Evolutionary conservation across 73 alveolate species (phyloP).

Genomic region (Paramecium sonneborni): DNA sequence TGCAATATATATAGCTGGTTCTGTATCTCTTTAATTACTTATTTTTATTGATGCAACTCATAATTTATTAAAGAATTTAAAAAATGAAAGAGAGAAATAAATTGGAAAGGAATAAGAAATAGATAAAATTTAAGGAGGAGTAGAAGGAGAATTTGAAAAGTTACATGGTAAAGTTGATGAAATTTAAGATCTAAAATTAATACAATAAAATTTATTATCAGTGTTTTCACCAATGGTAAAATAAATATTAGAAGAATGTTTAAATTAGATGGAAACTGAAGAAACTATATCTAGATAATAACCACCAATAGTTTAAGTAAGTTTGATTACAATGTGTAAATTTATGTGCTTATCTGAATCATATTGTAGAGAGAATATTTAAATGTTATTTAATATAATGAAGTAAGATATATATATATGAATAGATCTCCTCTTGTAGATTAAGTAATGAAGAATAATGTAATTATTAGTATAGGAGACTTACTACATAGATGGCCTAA

Average conservation of each 20-base stretch:
- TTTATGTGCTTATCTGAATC: slow-evolving; percentile 55
- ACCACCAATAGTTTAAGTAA: slow-evolving; percentile 44
- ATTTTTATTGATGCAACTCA: slow-evolving; percentile 49
- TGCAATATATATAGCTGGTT: slow-evolving; percentile 38
- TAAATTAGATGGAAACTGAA: slow-evolving; percentile 9
- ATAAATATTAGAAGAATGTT: not conserved
- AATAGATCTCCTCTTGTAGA: slow-evolving; percentile 49
- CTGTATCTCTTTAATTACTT: slow-evolving; percentile 19
- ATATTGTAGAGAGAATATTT: slow-evolving; percentile 37
- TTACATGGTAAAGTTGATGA: not conserved
- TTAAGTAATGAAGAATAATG: slow-evolving; percentile 50
- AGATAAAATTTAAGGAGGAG: slow-evolving; percentile 59
- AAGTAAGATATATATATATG: not conserved
- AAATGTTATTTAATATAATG: slow-evolving; percentile 29
- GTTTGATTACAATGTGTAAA: slow-evolving; percentile 57
- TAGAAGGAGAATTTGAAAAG: slow-evolving; percentile 65
- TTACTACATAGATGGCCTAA: slow-evolving; percentile 60
- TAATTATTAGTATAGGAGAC: slow-evolving; percentile 57
- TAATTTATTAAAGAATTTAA: slow-evolving; percentile 29
- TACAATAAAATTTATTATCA: slow-evolving; percentile 37
- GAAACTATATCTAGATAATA: not conserved
- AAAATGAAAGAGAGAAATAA: slow-evolving; percentile 55
- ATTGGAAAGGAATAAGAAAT: slow-evolving; percentile 53
- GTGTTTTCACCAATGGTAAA: slow-evolving; percentile 47
- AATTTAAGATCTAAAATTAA: slow-evolving; percentile 7